Evolutionary conservation across 768 basidiomycete genomes (phyloP).

Genomic region (Cyathus striatus): DNA sequence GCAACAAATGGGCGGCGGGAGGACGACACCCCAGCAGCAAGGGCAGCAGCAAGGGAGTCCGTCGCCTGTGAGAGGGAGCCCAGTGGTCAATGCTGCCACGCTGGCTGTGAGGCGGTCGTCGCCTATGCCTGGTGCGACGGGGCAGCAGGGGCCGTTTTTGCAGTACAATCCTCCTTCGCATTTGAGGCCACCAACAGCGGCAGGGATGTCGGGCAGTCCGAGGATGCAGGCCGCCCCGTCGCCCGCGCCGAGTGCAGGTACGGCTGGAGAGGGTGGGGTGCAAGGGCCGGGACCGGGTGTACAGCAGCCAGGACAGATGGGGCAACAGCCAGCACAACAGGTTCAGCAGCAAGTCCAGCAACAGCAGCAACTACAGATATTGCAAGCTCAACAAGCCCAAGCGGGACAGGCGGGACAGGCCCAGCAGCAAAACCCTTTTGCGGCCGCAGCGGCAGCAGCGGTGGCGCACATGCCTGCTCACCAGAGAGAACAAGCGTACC

Average conservation of each 20-base stretch:
- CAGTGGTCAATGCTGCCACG: neutral
- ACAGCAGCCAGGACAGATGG: neutral
- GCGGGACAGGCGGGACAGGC: too few relatives aligned
- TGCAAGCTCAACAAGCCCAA: too few relatives aligned
- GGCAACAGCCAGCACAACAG: slow-evolving; percentile 6
- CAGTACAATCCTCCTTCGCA: too few relatives aligned
- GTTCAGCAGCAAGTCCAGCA: slow-evolving; percentile 7
- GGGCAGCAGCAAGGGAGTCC: slow-evolving; percentile 7
- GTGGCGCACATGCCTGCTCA: too few relatives aligned
- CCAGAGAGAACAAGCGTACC: too few relatives aligned
- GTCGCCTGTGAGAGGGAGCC: neutral
- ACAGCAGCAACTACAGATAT: too few relatives aligned
- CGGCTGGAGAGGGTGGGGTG: neutral
- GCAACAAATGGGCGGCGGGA: neutral
- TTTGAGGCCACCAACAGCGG: too few relatives aligned
- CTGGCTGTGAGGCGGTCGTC: neutral
- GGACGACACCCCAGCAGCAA: slow-evolving; percentile 14
- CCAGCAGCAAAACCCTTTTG: too few relatives aligned
- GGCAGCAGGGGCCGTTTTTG: neutral
- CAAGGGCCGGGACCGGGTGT: neutral
- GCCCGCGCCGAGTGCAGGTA: too few relatives aligned
- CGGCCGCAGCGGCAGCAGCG: too few relatives aligned
- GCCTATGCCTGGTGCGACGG: neutral
- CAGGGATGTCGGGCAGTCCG: too few relatives aligned
- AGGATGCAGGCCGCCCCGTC: too few relatives aligned